phyloP scores from a whole-genome alignment of 192 early-diverging fungal species.

The Chytriomyces sp. region DNA sequence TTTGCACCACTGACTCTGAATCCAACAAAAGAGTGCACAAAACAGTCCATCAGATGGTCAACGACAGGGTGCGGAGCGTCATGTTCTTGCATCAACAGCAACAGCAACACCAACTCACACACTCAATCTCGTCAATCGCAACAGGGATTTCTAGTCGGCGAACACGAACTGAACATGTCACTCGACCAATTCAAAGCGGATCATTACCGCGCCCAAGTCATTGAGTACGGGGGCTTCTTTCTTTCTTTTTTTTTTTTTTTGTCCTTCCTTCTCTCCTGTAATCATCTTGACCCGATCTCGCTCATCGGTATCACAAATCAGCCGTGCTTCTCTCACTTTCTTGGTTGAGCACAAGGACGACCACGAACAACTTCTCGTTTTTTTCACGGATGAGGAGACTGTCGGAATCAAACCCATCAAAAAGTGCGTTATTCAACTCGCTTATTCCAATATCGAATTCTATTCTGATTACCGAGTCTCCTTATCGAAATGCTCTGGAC shows the following conservation, averaged over 20 bases:
- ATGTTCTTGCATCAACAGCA: neutral
- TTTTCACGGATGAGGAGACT: slow-evolving; percentile 87
- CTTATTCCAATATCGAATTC: no score
- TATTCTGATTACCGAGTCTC: no score
- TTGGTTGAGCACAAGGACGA: slow-evolving; percentile 76
- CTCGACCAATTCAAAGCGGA: slow-evolving; percentile 77
- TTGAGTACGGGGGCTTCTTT: slow-evolving; percentile 66
- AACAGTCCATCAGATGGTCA: slow-evolving; percentile 89
- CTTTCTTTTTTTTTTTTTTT: slow-evolving; percentile 5
- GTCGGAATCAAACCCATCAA: slow-evolving; percentile 91
- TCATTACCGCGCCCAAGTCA: slow-evolving; percentile 71
- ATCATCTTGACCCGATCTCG: no score
- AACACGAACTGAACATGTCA: slow-evolving; percentile 79
- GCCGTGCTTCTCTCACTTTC: slow-evolving; percentile 80
- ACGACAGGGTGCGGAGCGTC: slow-evolving; percentile 67
- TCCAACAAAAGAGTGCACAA: slow-evolving; percentile 68
- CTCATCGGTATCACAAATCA: slow-evolving; percentile 27
- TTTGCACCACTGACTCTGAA: neutral
- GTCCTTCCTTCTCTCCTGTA: neutral
- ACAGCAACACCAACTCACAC: neutral
- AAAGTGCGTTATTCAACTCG: slow-evolving; percentile 60
- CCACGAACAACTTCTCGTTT: slow-evolving; percentile 84
- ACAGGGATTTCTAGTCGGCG: slow-evolving; percentile 82
- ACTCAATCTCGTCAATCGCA: neutral
- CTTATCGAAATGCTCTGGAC: neutral